Percentiles rank a stretch among this genome's conserved stretches.
These are phyloP conservation scores for Naematelia aurantialba DNA, from an alignment of 768 basidiomycete genomes.

Conservation along the genomic window DNA sequence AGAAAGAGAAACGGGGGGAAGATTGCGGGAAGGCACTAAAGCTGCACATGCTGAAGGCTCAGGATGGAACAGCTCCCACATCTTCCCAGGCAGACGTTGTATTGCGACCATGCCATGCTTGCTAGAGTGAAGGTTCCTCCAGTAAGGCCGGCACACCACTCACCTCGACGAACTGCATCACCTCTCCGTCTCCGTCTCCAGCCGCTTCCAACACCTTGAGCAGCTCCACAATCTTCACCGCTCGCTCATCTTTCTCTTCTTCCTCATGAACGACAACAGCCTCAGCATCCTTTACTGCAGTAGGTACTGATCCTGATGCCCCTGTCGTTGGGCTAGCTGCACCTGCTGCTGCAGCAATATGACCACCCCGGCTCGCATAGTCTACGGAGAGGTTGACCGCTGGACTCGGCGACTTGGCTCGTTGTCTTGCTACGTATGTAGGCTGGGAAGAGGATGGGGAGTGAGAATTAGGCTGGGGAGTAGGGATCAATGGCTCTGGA, in stretches of 20 bases:
- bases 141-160: slow-evolving; percentile 10
- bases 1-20: no score
- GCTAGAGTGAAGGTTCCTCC: no score
- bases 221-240: slow-evolving; percentile 20
- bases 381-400: not conserved
- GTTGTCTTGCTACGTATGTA: slow-evolving; percentile 3
- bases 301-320: not conserved
- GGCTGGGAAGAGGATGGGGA: slow-evolving; percentile 2
- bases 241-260: slow-evolving; percentile 31
- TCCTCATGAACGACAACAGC: slow-evolving; percentile 15
- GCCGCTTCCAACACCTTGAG: slow-evolving; percentile 22
- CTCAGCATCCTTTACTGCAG: slow-evolving; percentile 8
- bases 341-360: slow-evolving; percentile 4
- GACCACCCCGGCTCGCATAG: not conserved
- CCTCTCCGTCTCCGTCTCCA: slow-evolving; percentile 9
- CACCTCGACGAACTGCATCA: slow-evolving; percentile 38
- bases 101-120: no score
- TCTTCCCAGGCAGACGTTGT: no score
- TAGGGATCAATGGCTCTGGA: slow-evolving; percentile 27
- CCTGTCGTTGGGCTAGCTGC: not conserved
- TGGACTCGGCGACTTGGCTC: slow-evolving; percentile 4
- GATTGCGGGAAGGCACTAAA: no score
- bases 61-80: no score
- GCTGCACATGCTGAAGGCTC: no score
- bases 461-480: slow-evolving; percentile 12